A percentile compares a stretch with the other conserved stretches of the same genome.
These are phyloP conservation scores for Ambrosia trifida DNA, from an alignment of 129 eudicot genomes.

Conservation along the genomic window DNA sequence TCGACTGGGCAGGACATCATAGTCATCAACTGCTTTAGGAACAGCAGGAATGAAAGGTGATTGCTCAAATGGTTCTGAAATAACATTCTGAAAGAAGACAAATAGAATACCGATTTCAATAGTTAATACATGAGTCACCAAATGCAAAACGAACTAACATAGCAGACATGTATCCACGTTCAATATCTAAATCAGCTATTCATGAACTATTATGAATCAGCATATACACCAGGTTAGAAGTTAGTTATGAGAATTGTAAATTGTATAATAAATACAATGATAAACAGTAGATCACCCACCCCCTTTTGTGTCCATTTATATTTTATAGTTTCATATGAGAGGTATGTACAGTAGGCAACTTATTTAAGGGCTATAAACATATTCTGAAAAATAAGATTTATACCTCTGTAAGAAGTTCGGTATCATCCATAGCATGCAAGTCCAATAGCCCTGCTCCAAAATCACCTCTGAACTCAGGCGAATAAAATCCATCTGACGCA, in stretches of 20 bases:
- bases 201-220: slow-evolving; percentile 10
- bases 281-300: neutral
- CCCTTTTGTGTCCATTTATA: slow-evolving; percentile 11
- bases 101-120: slow-evolving; percentile 14
- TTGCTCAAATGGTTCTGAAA: slow-evolving; percentile 80
- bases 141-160: neutral
- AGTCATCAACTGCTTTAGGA: slow-evolving; percentile 54
- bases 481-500: slow-evolving; percentile 58
- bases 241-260: neutral
- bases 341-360: neutral
- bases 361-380: slow-evolving; percentile 1
- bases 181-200: slow-evolving; percentile 1
- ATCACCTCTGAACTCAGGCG: slow-evolving; percentile 93
- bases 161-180: neutral
- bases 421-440: slow-evolving; percentile 97
- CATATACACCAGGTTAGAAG: slow-evolving; percentile 5
- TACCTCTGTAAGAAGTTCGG: slow-evolving; percentile 96
- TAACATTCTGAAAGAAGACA: slow-evolving; percentile 60
- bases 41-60: slow-evolving; percentile 71
- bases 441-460: slow-evolving; percentile 99
- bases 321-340: neutral
- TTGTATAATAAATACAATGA: neutral
- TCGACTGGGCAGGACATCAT: slow-evolving; percentile 38
- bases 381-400: slow-evolving; percentile 13
- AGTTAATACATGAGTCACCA: slow-evolving; percentile 22